Evolutionary conservation across 1,284 basidiomycete species (phyloP).

Genomic region (Violaceomyces palustris): DNA sequence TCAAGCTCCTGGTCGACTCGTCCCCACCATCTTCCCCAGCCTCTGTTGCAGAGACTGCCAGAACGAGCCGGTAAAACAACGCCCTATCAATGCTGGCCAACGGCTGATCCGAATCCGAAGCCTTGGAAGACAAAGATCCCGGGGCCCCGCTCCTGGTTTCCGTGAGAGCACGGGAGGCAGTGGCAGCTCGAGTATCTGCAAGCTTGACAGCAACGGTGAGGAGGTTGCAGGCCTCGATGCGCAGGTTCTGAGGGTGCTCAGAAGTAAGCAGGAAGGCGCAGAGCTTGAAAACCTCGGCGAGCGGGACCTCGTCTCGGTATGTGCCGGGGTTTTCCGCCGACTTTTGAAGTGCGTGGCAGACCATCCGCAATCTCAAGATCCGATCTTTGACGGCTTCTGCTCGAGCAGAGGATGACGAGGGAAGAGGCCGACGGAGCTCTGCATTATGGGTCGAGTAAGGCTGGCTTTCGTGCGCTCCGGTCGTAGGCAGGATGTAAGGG

Average conservation of each 20-base stretch:
- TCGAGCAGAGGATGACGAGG: slow-evolving; percentile 13
- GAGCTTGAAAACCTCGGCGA: slow-evolving; percentile 32
- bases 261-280: slow-evolving; percentile 30
- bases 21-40: slow-evolving; percentile 14
- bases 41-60: slow-evolving; percentile 20
- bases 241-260: slow-evolving; percentile 20
- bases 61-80: slow-evolving; percentile 38
- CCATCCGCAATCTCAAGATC: slow-evolving; percentile 17
- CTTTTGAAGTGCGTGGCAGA: slow-evolving; percentile 24
- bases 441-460: not conserved
- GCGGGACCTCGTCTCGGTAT: slow-evolving; percentile 21
- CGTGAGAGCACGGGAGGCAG: slow-evolving; percentile 24
- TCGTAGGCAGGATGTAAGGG: slow-evolving; percentile 11
- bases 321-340: slow-evolving; percentile 16
- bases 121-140: slow-evolving; percentile 38
- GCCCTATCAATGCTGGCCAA: slow-evolving; percentile 42
- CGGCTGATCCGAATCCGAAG: slow-evolving; percentile 34
- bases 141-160: slow-evolving; percentile 40
- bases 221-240: slow-evolving; percentile 32
- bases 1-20: slow-evolving; percentile 13
- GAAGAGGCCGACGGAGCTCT: slow-evolving; percentile 23
- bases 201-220: slow-evolving; percentile 29
- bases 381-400: slow-evolving; percentile 23
- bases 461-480: not conserved
- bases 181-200: slow-evolving; percentile 26